Evolutionary conservation across 257 asterid genomes (phyloP).

Genomic region (Echites panduratus): DNA sequence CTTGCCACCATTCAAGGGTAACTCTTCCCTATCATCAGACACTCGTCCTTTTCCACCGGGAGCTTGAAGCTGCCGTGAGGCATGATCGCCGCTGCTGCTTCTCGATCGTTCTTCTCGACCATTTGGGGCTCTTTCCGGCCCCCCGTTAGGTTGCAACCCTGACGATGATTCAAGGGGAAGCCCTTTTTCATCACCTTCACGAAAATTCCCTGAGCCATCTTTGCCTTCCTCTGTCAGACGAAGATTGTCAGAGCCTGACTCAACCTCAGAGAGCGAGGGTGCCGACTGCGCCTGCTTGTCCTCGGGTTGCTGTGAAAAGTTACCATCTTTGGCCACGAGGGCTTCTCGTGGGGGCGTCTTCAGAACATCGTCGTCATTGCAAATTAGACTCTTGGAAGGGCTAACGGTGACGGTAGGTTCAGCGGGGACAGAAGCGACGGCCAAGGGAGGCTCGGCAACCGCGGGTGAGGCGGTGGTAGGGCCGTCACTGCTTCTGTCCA

Average conservation of each 20-base stretch:
- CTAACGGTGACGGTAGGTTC: conserved; percentile 3
- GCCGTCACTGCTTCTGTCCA: conserved; percentile 6
- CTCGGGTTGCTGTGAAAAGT: conserved; percentile 6
- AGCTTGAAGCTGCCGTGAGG: background rate
- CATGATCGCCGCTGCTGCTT: conserved; percentile 1
- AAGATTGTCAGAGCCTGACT: background rate
- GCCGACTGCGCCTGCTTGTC: background rate
- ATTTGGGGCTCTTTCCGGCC: conserved; percentile 1
- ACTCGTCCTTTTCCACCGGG: background rate
- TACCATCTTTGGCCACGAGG: conserved; percentile 18
- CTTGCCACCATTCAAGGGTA: background rate
- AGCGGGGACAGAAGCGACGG: background rate
- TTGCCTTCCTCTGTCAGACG: background rate
- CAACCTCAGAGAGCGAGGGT: background rate
- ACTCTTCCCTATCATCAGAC: conserved; percentile 9
- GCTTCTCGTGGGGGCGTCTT: conserved; percentile 15
- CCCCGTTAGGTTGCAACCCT: conserved; percentile 7
- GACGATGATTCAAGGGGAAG: background rate
- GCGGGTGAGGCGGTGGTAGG: conserved; percentile 9
- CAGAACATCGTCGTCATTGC: background rate
- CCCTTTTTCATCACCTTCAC: conserved; percentile 10
- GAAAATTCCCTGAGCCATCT: conserved; percentile 4
- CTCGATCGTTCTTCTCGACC: background rate
- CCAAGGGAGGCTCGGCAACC: conserved; percentile 9
- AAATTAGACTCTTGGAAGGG: conserved; percentile 6